phyloP scores from a whole-genome alignment of 208 protist species.

The Wallacemonas sp. region DNA sequence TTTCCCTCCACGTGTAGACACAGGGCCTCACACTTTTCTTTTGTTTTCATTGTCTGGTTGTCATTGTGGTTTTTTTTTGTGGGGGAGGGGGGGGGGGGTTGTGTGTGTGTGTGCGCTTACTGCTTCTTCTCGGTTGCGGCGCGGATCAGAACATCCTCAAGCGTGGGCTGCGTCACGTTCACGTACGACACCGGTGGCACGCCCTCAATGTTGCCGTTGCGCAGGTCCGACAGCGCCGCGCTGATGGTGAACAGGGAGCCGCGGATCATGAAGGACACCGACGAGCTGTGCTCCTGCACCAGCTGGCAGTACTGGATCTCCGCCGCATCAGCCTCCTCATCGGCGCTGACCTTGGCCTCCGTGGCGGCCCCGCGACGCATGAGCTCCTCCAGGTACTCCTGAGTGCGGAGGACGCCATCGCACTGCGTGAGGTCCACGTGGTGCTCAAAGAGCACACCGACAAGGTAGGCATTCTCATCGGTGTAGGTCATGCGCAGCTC shows the following conservation, averaged over 20 bases:
- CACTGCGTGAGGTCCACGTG: constrained; percentile 31
- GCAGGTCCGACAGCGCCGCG: constrained; percentile 37
- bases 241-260: constrained; percentile 47
- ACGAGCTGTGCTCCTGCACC: constrained; percentile 43
- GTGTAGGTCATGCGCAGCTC: constrained; percentile 66
- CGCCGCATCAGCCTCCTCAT: neutral
- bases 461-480: constrained; percentile 45
- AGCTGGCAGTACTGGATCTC: constrained; percentile 33
- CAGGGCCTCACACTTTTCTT: neutral
- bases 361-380: constrained; percentile 12
- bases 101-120: constrained; percentile 3
- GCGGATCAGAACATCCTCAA: constrained; percentile 68
- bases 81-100: neutral
- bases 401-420: constrained; percentile 27
- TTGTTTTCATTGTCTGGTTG: neutral
- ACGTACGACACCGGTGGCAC: constrained; percentile 56
- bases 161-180: constrained; percentile 61
- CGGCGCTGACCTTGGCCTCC: constrained; percentile 5
- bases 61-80: neutral
- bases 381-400: constrained; percentile 27
- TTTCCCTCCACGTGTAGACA: neutral
- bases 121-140: constrained; percentile 5
- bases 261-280: constrained; percentile 43
- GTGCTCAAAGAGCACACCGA: constrained; percentile 51
- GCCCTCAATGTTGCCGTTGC: constrained; percentile 37